Base-by-base conservation (phyloP, 192 early-diverging fungal genomes). In the Coemansia sp. region DNA sequence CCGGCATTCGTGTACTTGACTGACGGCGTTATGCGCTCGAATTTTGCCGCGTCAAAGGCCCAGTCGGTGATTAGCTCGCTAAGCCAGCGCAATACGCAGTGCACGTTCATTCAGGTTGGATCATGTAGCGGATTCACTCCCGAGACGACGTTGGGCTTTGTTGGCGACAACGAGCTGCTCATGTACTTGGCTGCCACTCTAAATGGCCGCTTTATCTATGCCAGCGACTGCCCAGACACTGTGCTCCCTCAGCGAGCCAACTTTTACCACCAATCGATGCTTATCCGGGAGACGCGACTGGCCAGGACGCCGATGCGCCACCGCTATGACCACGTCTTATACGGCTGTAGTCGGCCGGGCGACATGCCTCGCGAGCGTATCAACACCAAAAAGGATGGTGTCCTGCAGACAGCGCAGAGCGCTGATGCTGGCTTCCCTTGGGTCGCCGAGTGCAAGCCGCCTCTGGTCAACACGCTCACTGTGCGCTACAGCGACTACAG, bases 1-100 rank as follows among this genome's bases (percentile, higher is more conserved):
- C 73, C 86, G 12, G 79, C 74, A 40, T 75, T 94, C 51, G 86
- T 91, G 3, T 71, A 89, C 16, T 73, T 94, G 34, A 91, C 91
- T 0, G 93, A 94, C 67, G 92, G 92, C 61, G 90, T 93, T 24
- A 86, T 91, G 38, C 90, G 91, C 62, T 93, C 92, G 10, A 92
- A 90, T 72, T 82, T 90, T 22, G 73, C 88, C 0, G 74, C 92
- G 6, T 85, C 87, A 44, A 87, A 88, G 63, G 77, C 90, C 5
- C 87, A 88, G 61, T 29, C 66, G 9, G 47, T 81, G 7, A 81
- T 76, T 16, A 84, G 85, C 67, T 77, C 81, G 22, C 70, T 86
- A 54, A 61, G 64, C 41, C 87, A 87, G 22, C 85, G 89, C 29
- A 86, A 90, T 64, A 87, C 92, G 7, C 84, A 78, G 27, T 93